phyloP scores from a whole-genome alignment of 2,329 filamentous ascomycete species.

The Ascochyta viciae-villosae region DNA sequence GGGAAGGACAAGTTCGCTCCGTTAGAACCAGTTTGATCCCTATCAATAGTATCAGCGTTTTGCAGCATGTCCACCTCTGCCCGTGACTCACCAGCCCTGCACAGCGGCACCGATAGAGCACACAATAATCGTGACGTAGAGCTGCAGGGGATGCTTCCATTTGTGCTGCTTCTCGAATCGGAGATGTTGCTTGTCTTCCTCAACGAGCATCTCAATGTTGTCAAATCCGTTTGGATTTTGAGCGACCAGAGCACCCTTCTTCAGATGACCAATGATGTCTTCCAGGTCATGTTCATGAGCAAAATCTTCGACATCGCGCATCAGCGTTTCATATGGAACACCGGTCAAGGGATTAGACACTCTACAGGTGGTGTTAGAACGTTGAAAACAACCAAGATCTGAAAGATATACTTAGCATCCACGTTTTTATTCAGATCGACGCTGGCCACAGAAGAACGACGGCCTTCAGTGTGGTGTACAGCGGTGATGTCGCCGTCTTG shows the following conservation, averaged over 20 bases:
- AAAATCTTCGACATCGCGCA: constrained; percentile 65
- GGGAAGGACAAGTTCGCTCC: constrained; percentile 67
- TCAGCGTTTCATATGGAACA: constrained; percentile 58
- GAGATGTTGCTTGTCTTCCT: constrained; percentile 67
- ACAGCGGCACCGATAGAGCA: constrained; percentile 73
- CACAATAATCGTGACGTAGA: constrained; percentile 70
- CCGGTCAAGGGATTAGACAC: constrained; percentile 64
- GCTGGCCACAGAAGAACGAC: constrained; percentile 22
- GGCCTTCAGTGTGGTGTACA: constrained; percentile 8
- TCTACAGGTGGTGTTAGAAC: constrained; percentile 37
- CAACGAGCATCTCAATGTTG: constrained; percentile 64
- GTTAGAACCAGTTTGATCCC: constrained; percentile 65
- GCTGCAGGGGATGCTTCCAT: constrained; percentile 62
- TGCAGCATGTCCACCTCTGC: too few relatives aligned
- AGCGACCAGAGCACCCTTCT: constrained; percentile 68
- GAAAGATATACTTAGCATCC: constrained; percentile 22
- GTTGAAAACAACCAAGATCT: not conserved
- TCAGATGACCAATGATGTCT: constrained; percentile 46
- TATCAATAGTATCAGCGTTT: not conserved
- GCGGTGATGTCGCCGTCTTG: constrained; percentile 2
- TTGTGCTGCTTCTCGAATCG: constrained; percentile 68
- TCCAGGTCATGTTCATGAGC: constrained; percentile 67
- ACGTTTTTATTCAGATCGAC: constrained; percentile 24
- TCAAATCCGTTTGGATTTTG: constrained; percentile 70
- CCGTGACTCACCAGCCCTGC: constrained; percentile 23